These are phyloP conservation scores for Botrytis porri DNA, from an alignment of 2,329 filamentous ascomycete genomes.

Conservation along the genomic window DNA sequence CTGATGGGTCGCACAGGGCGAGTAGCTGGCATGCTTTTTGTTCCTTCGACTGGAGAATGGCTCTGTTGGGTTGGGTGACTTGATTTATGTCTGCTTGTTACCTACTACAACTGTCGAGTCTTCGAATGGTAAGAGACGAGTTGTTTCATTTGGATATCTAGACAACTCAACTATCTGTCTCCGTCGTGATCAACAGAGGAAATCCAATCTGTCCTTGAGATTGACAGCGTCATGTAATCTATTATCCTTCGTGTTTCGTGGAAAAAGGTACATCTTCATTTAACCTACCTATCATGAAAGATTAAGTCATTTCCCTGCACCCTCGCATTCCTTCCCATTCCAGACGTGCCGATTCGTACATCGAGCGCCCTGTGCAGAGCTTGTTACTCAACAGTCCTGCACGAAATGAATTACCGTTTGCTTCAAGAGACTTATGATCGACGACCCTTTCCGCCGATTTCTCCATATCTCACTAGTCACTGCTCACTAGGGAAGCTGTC, in stretches of 20 bases:
- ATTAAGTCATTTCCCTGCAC: background rate
- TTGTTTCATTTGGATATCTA: background rate
- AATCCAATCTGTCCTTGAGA: background rate
- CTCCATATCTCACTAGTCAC: background rate
- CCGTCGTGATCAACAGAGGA: background rate
- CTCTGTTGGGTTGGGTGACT: background rate
- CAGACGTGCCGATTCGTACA: background rate
- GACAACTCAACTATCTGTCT: background rate
- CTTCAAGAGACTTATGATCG: constrained; percentile 14
- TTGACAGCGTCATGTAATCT: background rate
- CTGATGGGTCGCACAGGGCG: constrained; percentile 16
- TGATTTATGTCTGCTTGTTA: background rate
- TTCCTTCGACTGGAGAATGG: background rate
- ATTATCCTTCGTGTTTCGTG: background rate
- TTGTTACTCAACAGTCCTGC: background rate
- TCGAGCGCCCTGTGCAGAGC: constrained; percentile 8
- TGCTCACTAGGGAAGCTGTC: background rate
- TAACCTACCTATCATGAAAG: background rate
- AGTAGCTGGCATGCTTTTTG: constrained; percentile 8
- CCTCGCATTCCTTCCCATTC: background rate
- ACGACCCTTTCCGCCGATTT: constrained; percentile 6
- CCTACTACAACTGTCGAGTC: background rate
- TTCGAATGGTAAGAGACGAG: background rate
- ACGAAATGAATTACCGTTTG: background rate
- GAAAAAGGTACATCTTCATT: constrained; percentile 2